Evolutionary conservation across 2,329 filamentous ascomycete species (phyloP), one percentile per base, ranked within the genome.

Genomic region (Allantophomopsis cytisporea): DNA sequence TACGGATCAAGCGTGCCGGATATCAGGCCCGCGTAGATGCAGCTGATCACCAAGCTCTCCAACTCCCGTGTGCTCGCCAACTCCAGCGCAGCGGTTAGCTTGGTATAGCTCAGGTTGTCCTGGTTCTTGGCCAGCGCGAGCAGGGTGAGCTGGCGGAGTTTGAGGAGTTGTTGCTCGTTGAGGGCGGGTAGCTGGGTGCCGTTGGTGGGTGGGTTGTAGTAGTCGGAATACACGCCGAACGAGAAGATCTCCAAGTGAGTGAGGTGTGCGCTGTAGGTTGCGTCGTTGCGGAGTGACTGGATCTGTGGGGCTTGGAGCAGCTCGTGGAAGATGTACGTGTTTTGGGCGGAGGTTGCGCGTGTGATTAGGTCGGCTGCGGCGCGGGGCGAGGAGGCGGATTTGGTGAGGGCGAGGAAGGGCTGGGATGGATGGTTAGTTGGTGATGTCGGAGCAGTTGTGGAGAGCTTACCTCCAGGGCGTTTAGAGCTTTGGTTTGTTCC

Each of bases 321-420:
- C 63, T 96, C 89, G 49, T 83, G 76, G 65, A 98, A 98, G 62
- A 96, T 73, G 60, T 81, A 98, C 47, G 88, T 94, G 60, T 87
- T 84, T 20, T 83, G 77, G 41, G 80, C 80, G n/a, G 86, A 87
- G 38, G 87, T 96, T 45, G 88, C 91, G 61, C 87, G 84, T 35
- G 71, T 76, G 57, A 96, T 74, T 39, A 96, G 75, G 57, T 94
- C 87, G 54, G 83, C 80, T 33, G 88, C 82, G 42, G 87, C 85
- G 50, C 83, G 80, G 32, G 86, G 80, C 10, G 87, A 86, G 6
- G 76, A 84, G 45, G 85, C 86, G 10, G 86, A 83, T 57, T 88
- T 91, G 54, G 83, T 82, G 47, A 95, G 82, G 39, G 83, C 82
- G 43, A 98, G 67, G 64, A 89, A 96, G n/a, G 88, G 87, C 69